A percentile compares a stretch with the other conserved stretches of the same genome.
Conservation (phyloP, 257 asterid species). For the Scutellaria galericulata region DNA sequence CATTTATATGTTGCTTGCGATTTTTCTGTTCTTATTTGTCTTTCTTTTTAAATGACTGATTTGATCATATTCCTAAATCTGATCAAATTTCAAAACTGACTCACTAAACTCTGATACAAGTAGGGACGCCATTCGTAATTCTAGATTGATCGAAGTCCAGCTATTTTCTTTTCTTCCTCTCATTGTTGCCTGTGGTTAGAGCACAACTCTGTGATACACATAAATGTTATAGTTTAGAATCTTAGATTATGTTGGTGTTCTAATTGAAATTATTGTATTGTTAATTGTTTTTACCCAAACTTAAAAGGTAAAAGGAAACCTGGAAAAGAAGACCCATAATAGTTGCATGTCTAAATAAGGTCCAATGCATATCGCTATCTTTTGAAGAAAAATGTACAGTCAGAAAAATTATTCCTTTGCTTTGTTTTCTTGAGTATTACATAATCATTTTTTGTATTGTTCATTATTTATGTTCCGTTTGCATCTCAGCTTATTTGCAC, state of each 20-base stretch:
- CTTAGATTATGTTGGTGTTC: not conserved
- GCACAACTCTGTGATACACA: not conserved
- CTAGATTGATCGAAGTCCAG: slow-evolving; percentile 8
- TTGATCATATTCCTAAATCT: slow-evolving; percentile 1
- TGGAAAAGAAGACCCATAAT: not conserved
- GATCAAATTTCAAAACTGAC: not conserved
- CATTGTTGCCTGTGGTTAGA: not conserved
- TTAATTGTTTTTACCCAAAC: not conserved
- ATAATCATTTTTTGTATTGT: not conserved
- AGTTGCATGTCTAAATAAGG: not conserved
- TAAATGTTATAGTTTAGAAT: not conserved
- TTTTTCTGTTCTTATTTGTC: not conserved
- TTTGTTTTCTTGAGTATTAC: not conserved
- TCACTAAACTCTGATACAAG: no score
- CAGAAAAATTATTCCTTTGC: not conserved
- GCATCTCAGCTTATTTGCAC: slow-evolving; percentile 9
- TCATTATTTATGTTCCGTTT: not conserved
- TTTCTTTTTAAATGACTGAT: not conserved
- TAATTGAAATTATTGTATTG: not conserved
- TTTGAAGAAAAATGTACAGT: slow-evolving; percentile 2
- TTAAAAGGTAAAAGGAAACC: not conserved
- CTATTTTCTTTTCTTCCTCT: not conserved
- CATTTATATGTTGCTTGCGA: not conserved
- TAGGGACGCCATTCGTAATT: not conserved
- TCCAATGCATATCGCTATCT: not conserved